These are phyloP conservation scores for Syzygium oleosum DNA, from an alignment of 345 rosid species.

Conservation along the genomic window DNA sequence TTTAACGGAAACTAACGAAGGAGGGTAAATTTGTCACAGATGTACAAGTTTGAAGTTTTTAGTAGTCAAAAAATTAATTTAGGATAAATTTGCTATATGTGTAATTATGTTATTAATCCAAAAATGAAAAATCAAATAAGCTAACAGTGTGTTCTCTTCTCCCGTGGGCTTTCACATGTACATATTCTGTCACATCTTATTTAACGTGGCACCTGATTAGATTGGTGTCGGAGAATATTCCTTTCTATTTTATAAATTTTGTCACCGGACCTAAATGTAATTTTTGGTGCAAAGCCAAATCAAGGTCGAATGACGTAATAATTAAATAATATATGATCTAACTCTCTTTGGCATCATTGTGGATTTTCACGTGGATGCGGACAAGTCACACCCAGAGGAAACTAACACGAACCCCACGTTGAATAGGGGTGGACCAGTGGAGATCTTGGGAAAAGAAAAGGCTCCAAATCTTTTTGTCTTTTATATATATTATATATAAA, in stretches of 20 bases:
- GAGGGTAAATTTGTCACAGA: too few species aligned
- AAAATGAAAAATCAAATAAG: not conserved
- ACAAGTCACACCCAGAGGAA: not conserved
- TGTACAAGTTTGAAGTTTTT: too few species aligned
- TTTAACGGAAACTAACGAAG: too few species aligned
- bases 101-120: too few species aligned
- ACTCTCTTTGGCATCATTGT: not conserved
- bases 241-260: not conserved
- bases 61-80: too few species aligned
- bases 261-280: not conserved
- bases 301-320: not conserved
- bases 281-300: not conserved
- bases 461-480: not conserved
- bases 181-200: not conserved
- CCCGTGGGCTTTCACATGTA: not conserved
- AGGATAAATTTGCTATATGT: too few species aligned
- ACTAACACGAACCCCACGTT: not conserved
- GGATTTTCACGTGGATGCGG: not conserved
- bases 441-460: not conserved
- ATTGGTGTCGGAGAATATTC: not conserved
- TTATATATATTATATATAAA: not conserved
- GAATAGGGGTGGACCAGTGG: not conserved
- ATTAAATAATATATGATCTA: fast-evolving
- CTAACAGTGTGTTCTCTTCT: not conserved
- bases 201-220: not conserved